phyloP scores from a whole-genome alignment of 2,329 filamentous ascomycete genomes.

The Ramichloridium luteum region DNA sequence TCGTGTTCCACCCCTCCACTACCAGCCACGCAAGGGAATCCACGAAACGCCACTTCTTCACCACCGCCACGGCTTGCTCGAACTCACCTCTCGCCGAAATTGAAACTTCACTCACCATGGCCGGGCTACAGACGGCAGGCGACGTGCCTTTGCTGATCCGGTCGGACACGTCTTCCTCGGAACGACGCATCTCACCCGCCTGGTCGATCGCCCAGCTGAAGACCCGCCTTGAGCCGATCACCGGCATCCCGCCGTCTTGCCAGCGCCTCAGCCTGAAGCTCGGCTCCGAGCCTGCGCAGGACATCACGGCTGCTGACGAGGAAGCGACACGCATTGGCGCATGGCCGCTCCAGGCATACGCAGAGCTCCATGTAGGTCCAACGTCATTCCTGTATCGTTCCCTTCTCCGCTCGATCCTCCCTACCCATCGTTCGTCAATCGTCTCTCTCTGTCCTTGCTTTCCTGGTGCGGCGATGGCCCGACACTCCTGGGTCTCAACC shows the following conservation, averaged over 20 bases:
- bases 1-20: too few relatives aligned
- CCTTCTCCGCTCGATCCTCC: constrained; percentile 1
- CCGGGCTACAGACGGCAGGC: constrained; percentile 39
- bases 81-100: too few relatives aligned
- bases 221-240: constrained; percentile 80
- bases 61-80: too few relatives aligned
- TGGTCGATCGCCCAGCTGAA: constrained; percentile 83
- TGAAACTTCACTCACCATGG: constrained; percentile 17
- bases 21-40: too few relatives aligned
- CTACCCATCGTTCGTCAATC: neutral
- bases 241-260: constrained; percentile 69
- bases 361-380: constrained; percentile 71
- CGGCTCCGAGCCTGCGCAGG: constrained; percentile 47
- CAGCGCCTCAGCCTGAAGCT: constrained; percentile 66
- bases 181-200: constrained; percentile 81
- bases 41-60: too few relatives aligned
- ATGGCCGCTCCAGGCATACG: constrained; percentile 61
- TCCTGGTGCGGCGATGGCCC: too few relatives aligned
- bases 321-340: constrained; percentile 51
- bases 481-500: too few relatives aligned
- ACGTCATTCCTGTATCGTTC: too few relatives aligned
- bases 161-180: constrained; percentile 67
- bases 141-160: constrained; percentile 65
- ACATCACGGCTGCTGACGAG: constrained; percentile 60
- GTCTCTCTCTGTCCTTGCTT: constrained; percentile 2